Conservation (phyloP, 225 moss, liverwort and hornwort genomes). For the Ulota crispa region DNA sequence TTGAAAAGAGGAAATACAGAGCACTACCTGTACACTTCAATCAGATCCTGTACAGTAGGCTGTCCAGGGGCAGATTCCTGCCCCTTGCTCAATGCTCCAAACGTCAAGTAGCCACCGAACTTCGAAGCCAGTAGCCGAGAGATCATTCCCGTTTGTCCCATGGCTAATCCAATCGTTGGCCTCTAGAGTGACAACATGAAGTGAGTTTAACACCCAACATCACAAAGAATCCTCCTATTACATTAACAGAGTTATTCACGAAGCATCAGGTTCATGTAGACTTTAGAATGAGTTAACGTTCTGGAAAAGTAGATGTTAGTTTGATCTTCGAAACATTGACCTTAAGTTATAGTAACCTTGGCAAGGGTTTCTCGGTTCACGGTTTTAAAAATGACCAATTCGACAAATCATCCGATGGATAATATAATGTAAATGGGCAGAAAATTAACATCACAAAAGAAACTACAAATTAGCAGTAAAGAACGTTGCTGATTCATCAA, state of each 20-base stretch:
- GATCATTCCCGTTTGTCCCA: constrained; percentile 79
- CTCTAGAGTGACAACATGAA: constrained; percentile 38
- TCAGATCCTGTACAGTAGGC: constrained; percentile 78
- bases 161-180: constrained; percentile 79
- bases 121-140: constrained; percentile 83
- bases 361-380: neutral
- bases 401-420: neutral
- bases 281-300: neutral
- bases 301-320: neutral
- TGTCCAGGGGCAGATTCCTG: constrained; percentile 89
- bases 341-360: neutral
- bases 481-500: neutral
- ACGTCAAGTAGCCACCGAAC: constrained; percentile 88
- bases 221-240: neutral
- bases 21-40: constrained; percentile 68
- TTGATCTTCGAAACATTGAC: neutral
- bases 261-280: neutral
- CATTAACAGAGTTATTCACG: neutral
- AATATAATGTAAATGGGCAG: neutral
- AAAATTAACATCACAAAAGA: neutral
- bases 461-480: neutral
- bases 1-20: neutral
- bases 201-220: constrained; percentile 23
- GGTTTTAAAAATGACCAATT: neutral
- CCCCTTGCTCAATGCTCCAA: constrained; percentile 72